Base-by-base conservation (phyloP, 441 rosid genomes). In the Populus trichocarpa region DNA sequence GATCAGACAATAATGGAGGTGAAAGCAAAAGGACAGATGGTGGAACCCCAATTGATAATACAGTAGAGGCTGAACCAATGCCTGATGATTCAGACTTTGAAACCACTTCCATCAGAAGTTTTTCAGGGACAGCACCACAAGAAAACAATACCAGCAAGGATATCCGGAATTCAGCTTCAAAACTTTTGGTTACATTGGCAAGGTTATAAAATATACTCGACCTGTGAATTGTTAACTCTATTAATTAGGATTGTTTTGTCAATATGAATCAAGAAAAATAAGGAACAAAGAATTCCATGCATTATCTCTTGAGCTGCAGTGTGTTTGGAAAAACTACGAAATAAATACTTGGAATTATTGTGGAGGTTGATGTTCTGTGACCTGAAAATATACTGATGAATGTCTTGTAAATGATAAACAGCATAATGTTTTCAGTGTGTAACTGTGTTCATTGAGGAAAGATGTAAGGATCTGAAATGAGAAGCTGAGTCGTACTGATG, bases 11-110 rank as follows among this genome's bases (percentile, higher is more conserved):
- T 63, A 71, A 30, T 32, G 73, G 75, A 53, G 78, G 66, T 64
- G 87, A 78, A 67, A 83, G 71, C 35, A 75, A 83, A 61, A 84
- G 69, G 74, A 53, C 78, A 79, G 30, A 69, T 85, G 77, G 76
- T 72, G 82, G 69, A 76, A 67, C 71, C 63, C 81, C 70, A 35
- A 75, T 32, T 61, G 84, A 80, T 73, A 76, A 50, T 38, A 72
- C 63, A 74, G 74, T 63, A 32, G 71, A 78, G 77, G 74, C 69
- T 77, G 79, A 33, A 69, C 77, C 81, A 79, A 32, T 57, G 26
- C 72, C 74, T 36, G 74, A 65, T 79, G 85, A 79, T 73, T 68
- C 63, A 30, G 79, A 82, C 74, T 61, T 59, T 11, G 78, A 85
- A 81, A 76, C 71, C 68, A 71, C 75, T 79, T 84, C 70, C 33